Evolutionary conservation across 2,329 filamentous ascomycete species (phyloP).

Genomic region (Helotiales sp.): DNA sequence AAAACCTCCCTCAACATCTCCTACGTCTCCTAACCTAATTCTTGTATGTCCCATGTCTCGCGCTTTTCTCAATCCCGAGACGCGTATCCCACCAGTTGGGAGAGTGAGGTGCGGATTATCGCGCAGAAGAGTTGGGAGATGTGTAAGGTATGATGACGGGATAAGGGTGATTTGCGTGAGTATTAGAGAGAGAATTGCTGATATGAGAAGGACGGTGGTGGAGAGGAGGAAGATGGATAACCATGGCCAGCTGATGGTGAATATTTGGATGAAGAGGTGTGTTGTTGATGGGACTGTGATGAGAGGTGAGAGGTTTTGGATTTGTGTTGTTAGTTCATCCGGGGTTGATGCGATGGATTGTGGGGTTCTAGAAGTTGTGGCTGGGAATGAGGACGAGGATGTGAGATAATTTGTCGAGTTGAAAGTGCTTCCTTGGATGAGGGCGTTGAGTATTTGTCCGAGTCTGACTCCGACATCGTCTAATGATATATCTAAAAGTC

Average conservation of each 20-base stretch:
- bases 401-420: conserved; percentile 19
- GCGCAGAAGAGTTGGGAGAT: conserved; percentile 13
- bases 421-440: conserved; percentile 15
- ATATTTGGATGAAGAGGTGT: not conserved
- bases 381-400: not conserved
- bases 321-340: not conserved
- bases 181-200: conserved; percentile 13
- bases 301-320: not conserved
- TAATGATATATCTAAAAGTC: conserved; percentile 15
- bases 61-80: conserved; percentile 13
- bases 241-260: conserved; percentile 13
- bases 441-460: conserved; percentile 19
- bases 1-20: conserved; percentile 20
- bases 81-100: conserved; percentile 16
- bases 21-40: conserved; percentile 25
- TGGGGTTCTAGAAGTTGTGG: not conserved
- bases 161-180: conserved; percentile 11
- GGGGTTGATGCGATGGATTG: conserved; percentile 1
- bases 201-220: conserved; percentile 11
- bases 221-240: conserved; percentile 17
- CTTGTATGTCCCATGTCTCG: conserved; percentile 14
- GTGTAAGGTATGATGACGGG: conserved; percentile 17
- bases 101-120: conserved; percentile 16
- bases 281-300: conserved; percentile 15
- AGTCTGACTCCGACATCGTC: conserved; percentile 21